Percentiles rank a stretch among this genome's conserved stretches.
Evolutionary conservation across 495 filamentous ascomycete genomes (phyloP).

Genomic region (Usnea hakonensis): DNA sequence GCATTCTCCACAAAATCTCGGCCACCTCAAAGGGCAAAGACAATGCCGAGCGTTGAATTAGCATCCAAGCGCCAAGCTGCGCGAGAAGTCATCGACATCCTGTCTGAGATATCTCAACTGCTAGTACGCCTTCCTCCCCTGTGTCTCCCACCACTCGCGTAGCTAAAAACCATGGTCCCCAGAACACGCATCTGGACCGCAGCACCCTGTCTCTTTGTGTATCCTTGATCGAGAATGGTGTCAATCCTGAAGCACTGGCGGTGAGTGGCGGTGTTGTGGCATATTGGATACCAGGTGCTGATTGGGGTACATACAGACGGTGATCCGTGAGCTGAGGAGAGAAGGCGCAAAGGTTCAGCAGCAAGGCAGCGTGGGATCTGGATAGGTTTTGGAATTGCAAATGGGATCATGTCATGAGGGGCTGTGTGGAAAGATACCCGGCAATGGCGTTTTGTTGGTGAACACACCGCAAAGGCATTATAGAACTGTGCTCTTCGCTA

Average conservation of each 20-base stretch:
- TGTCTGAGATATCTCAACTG: conserved; percentile 86
- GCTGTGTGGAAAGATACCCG: not conserved
- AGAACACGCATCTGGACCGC: conserved; percentile 91
- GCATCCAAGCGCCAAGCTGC: conserved; percentile 70
- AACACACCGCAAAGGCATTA: not conserved
- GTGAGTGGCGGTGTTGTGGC: conserved; percentile 45
- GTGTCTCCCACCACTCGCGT: conserved; percentile 6
- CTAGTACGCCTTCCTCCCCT: conserved; percentile 49
- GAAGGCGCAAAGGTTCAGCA: conserved; percentile 36
- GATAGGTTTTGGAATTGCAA: not conserved
- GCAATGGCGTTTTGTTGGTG: not conserved
- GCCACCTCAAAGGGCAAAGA: not conserved
- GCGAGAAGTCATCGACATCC: conserved; percentile 91
- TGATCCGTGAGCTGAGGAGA: conserved; percentile 64
- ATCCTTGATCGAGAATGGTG: conserved; percentile 92
- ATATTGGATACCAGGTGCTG: not conserved
- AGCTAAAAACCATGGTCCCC: conserved; percentile 6
- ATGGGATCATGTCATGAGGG: not conserved
- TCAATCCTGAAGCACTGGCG: conserved; percentile 90
- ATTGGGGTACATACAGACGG: conserved; percentile 41
- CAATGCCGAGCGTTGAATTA: conserved; percentile 11
- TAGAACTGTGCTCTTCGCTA: not conserved
- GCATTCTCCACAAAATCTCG: not conserved
- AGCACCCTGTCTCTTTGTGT: conserved; percentile 89
- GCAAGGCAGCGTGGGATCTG: conserved; percentile 9